Percentiles rank a stretch among this genome's conserved stretches.
Evolutionary conservation across 257 asterid genomes (phyloP).

Genomic region (Apocynum venetum): DNA sequence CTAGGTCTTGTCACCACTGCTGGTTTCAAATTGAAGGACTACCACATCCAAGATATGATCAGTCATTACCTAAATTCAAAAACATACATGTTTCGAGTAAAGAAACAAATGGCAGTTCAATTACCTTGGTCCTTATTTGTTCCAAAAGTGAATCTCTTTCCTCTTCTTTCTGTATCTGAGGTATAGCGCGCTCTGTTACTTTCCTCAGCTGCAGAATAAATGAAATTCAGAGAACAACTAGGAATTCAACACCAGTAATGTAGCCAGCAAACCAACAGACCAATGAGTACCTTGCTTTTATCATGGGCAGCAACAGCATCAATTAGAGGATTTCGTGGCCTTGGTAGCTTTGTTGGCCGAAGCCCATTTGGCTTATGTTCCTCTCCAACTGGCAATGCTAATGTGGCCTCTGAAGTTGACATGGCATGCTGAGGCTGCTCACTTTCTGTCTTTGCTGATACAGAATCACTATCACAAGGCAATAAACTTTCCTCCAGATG

Average conservation of each 20-base stretch:
- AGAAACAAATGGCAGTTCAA: neutral
- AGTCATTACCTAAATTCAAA: slow-evolving; percentile 24
- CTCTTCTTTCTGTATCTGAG: slow-evolving; percentile 48
- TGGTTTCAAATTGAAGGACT: slow-evolving; percentile 91
- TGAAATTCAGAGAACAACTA: slow-evolving; percentile 23
- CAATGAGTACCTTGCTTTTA: slow-evolving; percentile 68
- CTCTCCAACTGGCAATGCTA: slow-evolving; percentile 38
- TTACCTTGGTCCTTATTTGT: slow-evolving; percentile 85
- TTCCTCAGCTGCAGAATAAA: slow-evolving; percentile 69
- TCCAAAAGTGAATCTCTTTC: slow-evolving; percentile 76
- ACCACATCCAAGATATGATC: slow-evolving; percentile 25
- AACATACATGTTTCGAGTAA: neutral
- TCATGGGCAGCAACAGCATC: slow-evolving; percentile 73
- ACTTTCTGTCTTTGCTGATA: slow-evolving; percentile 22
- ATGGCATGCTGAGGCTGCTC: slow-evolving; percentile 22
- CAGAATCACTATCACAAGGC: slow-evolving; percentile 5
- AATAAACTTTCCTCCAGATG: slow-evolving; percentile 11
- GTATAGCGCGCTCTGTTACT: slow-evolving; percentile 54
- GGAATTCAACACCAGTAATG: slow-evolving; percentile 8
- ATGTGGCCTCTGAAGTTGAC: slow-evolving; percentile 35
- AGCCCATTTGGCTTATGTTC: slow-evolving; percentile 37
- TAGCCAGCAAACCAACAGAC: neutral
- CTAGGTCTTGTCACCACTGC: slow-evolving; percentile 59
- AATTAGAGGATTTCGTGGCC: slow-evolving; percentile 61
- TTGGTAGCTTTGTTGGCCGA: slow-evolving; percentile 47